Conservation (phyloP, 2,329 filamentous ascomycete species). For the Trichoderma koningiopsis region DNA sequence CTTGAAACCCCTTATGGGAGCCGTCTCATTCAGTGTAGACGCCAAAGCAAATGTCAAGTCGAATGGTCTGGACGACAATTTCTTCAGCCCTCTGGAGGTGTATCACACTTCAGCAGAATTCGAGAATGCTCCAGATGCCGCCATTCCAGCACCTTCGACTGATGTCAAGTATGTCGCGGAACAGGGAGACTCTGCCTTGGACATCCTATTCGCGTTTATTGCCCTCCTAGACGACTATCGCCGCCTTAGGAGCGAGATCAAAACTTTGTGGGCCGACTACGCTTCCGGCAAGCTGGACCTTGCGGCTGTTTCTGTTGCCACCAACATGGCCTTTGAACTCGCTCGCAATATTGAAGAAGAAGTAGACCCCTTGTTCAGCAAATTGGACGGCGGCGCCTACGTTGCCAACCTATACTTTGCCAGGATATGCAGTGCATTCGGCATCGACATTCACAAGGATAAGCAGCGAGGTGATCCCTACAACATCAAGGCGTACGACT, state of each 20-base stretch:
- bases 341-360: slow-evolving; percentile 4
- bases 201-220: neutral
- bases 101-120: neutral
- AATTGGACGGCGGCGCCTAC: neutral
- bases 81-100: neutral
- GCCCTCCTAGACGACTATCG: neutral
- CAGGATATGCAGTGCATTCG: neutral
- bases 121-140: neutral
- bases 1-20: neutral
- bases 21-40: neutral
- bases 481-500: slow-evolving; percentile 1
- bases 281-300: neutral
- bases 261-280: neutral
- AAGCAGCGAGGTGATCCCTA: neutral
- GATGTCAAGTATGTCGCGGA: slow-evolving; percentile 6
- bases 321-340: slow-evolving; percentile 5
- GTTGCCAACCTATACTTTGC: neutral
- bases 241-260: neutral
- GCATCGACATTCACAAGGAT: neutral
- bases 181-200: neutral
- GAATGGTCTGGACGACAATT: neutral
- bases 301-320: neutral
- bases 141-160: neutral
- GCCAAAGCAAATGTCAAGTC: neutral
- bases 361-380: neutral